Evolutionary conservation across 768 basidiomycete species (phyloP).

Genomic region (Lentinula edodes): DNA sequence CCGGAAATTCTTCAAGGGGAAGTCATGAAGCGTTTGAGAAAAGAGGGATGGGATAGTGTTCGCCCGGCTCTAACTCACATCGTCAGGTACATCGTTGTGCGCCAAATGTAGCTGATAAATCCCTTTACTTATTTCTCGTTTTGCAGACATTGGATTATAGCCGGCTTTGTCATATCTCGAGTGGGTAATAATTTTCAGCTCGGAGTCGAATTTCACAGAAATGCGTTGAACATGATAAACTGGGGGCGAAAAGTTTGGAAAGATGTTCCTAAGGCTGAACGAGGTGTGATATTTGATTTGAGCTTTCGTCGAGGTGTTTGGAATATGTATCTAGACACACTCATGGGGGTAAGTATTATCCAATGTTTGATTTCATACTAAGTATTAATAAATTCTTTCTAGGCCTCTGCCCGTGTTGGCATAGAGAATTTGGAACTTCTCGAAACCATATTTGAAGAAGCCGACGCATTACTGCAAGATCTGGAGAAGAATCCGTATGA

Average conservation of each 20-base stretch:
- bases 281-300: constrained; percentile 36
- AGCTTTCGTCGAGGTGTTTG: constrained; percentile 39
- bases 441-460: constrained; percentile 25
- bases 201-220: constrained; percentile 28
- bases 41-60: constrained; percentile 12
- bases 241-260: constrained; percentile 36
- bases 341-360: constrained; percentile 23
- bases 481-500: constrained; percentile 20
- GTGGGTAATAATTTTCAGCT: constrained; percentile 12
- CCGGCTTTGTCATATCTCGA: constrained; percentile 23
- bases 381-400: not conserved
- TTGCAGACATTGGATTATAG: constrained; percentile 34
- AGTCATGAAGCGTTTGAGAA: constrained; percentile 11
- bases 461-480: constrained; percentile 26
- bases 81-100: constrained; percentile 11
- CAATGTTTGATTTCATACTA: not conserved
- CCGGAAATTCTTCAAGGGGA: constrained; percentile 11
- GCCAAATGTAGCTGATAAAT: not conserved
- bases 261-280: constrained; percentile 28
- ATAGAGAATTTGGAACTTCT: constrained; percentile 9
- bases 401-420: not conserved
- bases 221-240: constrained; percentile 33
- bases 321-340: constrained; percentile 24
- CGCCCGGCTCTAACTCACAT: constrained; percentile 12
- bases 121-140: constrained; percentile 1